Base-by-base conservation (phyloP, 257 asterid species). In the Penstemon newberryi region DNA sequence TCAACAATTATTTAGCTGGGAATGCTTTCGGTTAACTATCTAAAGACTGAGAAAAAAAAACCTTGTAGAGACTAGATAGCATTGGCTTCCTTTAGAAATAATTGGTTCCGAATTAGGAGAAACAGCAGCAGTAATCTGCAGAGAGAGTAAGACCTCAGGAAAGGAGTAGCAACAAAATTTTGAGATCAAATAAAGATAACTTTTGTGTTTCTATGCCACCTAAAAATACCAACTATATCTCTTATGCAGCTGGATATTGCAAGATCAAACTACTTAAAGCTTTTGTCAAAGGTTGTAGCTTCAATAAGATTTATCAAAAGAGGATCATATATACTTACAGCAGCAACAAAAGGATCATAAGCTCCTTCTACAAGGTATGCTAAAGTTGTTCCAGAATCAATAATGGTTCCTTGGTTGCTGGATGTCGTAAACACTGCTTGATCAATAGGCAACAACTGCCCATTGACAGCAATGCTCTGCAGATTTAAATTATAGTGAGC, bases 341-440 rank as follows among this genome's bases (percentile, higher is more conserved):
- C 86, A 73, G 76, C 72, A 75, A 87, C 85, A 72, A 92, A 79
- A 66, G 96, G 92, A 72, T 87, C 95, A 79, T 84, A 92, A 55
- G 96, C 98, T 72, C 82, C 94, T 67, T 78, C 83, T 33, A 86
- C 95, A 65, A 92, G 95, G 81, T 89, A 92, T 11, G 92, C 87
- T 77, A 92, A 81, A 71, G 98, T 92, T 71, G 98, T 92, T 70
- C 96, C 96, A 62, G 96, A 88, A 82, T 86, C 96, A 77, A 88
- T 75, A 64, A 88, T 86, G 15, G 93, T 86, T 64, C 96, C 92
- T 68, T 77, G 82, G 75, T 65, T 79, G 68, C 77, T 82, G 8
- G 90, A 77, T 56, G 96, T 84, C 5, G 69, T 73, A 84, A 88
- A 88, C 61, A 81, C 89, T 63, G 73, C 76, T 70, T 77, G 64